phyloP scores from a whole-genome alignment of 75 land plant species.

The Ceratopteris richardii region DNA sequence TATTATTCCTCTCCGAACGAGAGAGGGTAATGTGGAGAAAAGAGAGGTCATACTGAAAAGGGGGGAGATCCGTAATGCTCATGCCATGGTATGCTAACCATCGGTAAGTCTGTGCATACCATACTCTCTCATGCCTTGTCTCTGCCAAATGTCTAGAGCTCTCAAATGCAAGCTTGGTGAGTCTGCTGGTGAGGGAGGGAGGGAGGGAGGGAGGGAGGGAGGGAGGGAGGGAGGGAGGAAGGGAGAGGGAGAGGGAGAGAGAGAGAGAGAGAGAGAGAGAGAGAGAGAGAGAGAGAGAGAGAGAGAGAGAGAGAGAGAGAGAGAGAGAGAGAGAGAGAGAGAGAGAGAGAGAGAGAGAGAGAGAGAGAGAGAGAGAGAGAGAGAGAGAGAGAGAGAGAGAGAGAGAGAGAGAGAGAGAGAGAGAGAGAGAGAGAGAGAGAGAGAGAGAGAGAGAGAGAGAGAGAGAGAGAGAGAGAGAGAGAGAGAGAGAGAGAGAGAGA shows the following conservation, averaged over 20 bases:
- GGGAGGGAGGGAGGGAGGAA: too few relatives aligned
- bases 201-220: constrained; percentile 3
- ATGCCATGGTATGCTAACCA: too few relatives aligned
- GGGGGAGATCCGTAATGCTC: too few relatives aligned
- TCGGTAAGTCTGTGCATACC: too few relatives aligned
- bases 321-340: constrained; percentile 7
- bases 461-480: constrained; percentile 8
- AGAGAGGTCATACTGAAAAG: too few relatives aligned
- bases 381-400: neutral
- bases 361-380: constrained; percentile 9
- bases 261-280: constrained; percentile 9
- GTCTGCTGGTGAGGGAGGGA: neutral
- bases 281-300: neutral
- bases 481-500: constrained; percentile 8
- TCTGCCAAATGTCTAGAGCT: too few relatives aligned
- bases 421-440: constrained; percentile 8
- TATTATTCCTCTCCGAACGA: too few relatives aligned
- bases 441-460: constrained; percentile 5
- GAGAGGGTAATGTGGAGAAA: too few relatives aligned
- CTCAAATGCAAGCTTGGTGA: neutral
- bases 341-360: constrained; percentile 1
- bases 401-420: constrained; percentile 5
- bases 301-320: constrained; percentile 9
- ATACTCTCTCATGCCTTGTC: too few relatives aligned
- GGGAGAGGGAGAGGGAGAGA: too few relatives aligned